Percentiles rank a stretch among this genome's conserved stretches.
Evolutionary conservation across 2,329 filamentous ascomycete species (phyloP).

Genomic region (Nectriaceae sp.): DNA sequence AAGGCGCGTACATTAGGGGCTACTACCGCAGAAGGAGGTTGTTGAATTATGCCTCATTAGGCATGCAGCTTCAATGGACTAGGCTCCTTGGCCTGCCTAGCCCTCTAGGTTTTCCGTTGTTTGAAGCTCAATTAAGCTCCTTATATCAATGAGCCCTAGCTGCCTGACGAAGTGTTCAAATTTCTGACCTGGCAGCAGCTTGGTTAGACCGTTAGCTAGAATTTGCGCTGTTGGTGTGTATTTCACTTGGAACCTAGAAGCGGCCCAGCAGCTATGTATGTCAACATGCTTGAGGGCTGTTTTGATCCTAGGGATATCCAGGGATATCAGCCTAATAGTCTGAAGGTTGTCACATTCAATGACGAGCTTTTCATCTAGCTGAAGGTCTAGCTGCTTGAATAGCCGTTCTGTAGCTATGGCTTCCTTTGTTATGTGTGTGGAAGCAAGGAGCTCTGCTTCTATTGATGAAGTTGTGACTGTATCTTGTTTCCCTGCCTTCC

Average conservation of each 20-base stretch:
- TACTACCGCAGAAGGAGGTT: no score
- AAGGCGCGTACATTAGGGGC: no score
- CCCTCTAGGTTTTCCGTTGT: no score
- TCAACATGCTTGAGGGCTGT: not conserved
- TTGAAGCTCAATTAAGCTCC: no score
- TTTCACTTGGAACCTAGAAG: not conserved
- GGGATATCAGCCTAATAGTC: no score
- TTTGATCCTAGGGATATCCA: not conserved
- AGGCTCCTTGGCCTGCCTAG: no score
- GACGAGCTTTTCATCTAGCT: not conserved
- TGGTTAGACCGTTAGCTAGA: not conserved
- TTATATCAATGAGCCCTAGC: no score
- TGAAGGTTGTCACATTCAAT: not conserved
- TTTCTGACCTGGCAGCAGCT: not conserved
- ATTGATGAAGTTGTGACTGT: constrained; percentile 7
- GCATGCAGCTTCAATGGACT: no score
- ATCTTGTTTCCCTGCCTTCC: constrained; percentile 7
- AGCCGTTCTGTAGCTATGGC: no score
- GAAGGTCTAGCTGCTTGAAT: not conserved
- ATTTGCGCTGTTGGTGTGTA: not conserved
- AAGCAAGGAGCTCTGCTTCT: constrained; percentile 8
- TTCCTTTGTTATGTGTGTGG: constrained; percentile 2
- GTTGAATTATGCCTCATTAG: no score
- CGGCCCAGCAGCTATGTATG: not conserved
- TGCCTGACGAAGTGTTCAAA: no score